These are phyloP conservation scores for Tillandsia fasciculata DNA, from an alignment of 176 grass and related monocot species.

Conservation along the genomic window DNA sequence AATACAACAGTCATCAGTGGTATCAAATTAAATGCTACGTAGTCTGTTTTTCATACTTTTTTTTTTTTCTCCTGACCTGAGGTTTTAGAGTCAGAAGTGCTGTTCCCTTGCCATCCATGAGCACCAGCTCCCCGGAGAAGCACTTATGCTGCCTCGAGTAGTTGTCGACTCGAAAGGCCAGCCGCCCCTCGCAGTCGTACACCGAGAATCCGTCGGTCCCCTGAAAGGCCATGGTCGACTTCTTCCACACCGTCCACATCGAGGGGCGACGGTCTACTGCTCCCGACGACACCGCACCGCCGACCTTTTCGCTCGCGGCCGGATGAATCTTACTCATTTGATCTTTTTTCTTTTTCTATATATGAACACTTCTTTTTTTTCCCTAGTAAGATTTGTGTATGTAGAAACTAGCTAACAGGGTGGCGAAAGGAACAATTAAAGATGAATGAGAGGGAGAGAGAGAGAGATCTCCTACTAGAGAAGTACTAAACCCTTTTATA, in stretches of 20 bases:
- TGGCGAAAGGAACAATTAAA: not conserved
- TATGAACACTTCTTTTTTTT: no score
- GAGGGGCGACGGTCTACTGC: not conserved
- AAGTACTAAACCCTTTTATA: no score
- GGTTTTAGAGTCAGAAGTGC: conserved; percentile 26
- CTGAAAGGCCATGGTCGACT: conserved; percentile 35
- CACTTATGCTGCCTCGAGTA: conserved; percentile 31
- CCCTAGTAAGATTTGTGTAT: no score
- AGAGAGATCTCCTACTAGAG: not conserved
- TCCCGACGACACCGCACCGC: not conserved
- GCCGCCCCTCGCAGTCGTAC: conserved; percentile 13
- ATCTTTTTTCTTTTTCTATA: no score
- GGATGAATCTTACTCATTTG: not conserved
- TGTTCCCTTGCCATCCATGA: conserved; percentile 30
- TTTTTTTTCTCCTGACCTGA: conserved; percentile 17
- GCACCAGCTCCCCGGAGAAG: conserved; percentile 27
- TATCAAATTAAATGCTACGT: no score
- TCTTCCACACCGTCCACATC: conserved; percentile 29
- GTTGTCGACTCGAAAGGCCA: conserved; percentile 44
- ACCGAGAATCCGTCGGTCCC: conserved; percentile 33
- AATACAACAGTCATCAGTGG: no score
- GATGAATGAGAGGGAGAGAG: not conserved
- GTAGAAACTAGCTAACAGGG: not conserved
- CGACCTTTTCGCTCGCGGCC: not conserved
- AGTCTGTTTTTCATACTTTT: no score